Evolutionary conservation across 306 rosid genomes (phyloP), one percentile per base, ranked within the genome.

Genomic region (Citrullus colocynthis): DNA sequence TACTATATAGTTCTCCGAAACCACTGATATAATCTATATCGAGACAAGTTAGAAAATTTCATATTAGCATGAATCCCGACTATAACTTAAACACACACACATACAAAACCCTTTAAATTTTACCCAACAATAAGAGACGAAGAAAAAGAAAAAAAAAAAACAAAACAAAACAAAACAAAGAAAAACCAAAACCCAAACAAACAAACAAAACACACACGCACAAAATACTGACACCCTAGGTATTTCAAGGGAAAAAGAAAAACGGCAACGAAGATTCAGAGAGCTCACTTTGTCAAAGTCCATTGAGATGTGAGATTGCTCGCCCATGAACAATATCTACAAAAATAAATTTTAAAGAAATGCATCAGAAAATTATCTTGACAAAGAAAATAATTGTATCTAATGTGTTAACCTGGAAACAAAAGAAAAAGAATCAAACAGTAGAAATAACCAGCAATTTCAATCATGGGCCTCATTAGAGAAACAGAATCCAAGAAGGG

Each of bases 311-410:
- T 95, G 97, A 65, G 97, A 92, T 52, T 95, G 97, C 86, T 92
- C 96, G 36, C 97, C 92, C 98, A 95, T 95, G 92, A 95, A 95
- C 78, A 70, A 82, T 78, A 95, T 91, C 98, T 95, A 72, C 48
- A 79, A 79, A 79, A 55, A 78, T 56, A 58, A 42, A 76, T 61
- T 60, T 44, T 21, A 2, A 76, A 80, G 60, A 82, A 74, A 71
- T 74, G 57, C 67, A 45, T 69, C 54, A 58, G 81, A 66, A 73
- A 78, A 75, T 24, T 15, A 54, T 77, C 42, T 41, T n/a, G 9
- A 36, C 44, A 32, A 37, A n/a, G 49, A 15, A 74, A 32, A 56
- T 16, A 58, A 8, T 20, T 41, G 70, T n/a, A 28, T 52, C 17
- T 13, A 51, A 30, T 20, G 42, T 58, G 9, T 13, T 20, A 54